Base-by-base conservation (phyloP, 2,329 filamentous ascomycete species). In the Fusarium incarnatum region DNA sequence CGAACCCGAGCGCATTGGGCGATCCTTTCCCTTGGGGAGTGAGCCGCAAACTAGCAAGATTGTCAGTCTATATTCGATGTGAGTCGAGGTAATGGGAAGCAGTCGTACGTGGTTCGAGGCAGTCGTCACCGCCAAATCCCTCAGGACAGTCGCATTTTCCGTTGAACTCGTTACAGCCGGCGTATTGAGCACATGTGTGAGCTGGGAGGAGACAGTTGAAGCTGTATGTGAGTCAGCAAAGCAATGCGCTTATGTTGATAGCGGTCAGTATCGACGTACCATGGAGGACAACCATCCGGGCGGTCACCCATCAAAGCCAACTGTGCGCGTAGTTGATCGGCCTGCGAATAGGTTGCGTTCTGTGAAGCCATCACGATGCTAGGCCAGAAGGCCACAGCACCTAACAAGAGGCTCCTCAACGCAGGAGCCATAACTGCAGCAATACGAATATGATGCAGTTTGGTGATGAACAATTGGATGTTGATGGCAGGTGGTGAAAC, bases 201-300 rank as follows among this genome's bases (percentile, higher is more conserved):
- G 93, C 93, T 28, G 96, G 94, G 18, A 99, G 88, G 62, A 98
- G 92, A 83, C 96, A 99, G 87, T 99, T 98, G 87, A 99, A 99
- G 84, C 96, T 95, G 71, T 74, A 76, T 12, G 20, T 16, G 22
- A 77, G 40, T 65, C 46, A 68, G 56, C 45, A 66, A 40, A 27
- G 18, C 13, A 40, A 20, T 27, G 22, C 34, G 18, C 16, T 37
- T 50, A 9, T 41, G 7, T 27, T 18, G 34, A 18, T 23, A n/a
- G 23, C 15, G 18, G 42, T 22, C 22, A 16, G 23, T 34, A 34
- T 49, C 20, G 23, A 45, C 71, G 23, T 81, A 92, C 89, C 90
- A 96, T 76, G 93, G 93, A 56, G 93, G 93, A 78, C 93, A 96
- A 75, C 91, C 89, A 68, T 88, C 87, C 9, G 94, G 92, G 52